Evolutionary conservation across 176 grass and related monocot genomes (phyloP), one percentile per base, ranked within the genome.

Genomic region (Typha latifolia): DNA sequence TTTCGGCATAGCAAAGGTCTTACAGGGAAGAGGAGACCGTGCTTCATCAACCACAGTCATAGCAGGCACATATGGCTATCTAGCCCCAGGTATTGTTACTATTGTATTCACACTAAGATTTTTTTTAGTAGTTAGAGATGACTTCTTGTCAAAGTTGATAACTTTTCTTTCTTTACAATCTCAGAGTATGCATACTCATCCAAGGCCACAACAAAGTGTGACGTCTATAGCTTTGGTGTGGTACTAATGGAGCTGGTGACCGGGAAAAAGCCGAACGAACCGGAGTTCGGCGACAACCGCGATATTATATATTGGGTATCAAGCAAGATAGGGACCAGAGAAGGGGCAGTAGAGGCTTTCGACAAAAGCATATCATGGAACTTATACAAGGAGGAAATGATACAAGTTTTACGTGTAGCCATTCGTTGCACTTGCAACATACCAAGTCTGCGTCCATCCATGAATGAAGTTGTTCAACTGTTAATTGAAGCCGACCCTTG

Each of bases 401-500:
- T 87, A 49, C 89, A 87, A 56, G 78, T 83, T 47, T 63, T 99
- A 12, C 86, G 89, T 20, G 65, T 99, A 8, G 89, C 89, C 15
- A 72, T 93, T 24, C 80, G 89, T 0, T 99, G 94, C 81, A 90
- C 94, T 8, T 93, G 79, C 85, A 92, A 81, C 81, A 77, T 78
- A 68, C 85, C 94, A 0, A 8, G 48, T 0, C 67, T 87, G 1
- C 94, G 94, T 23, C 94, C 89, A 3, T 70, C 89, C 73, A 99
- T 99, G 94, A 90, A 85, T 76, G 94, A 99, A 68, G 94, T 99
- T 32, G 81, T 99, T 2, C 94, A 90, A 82, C 85, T 93, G 74
- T 83, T 99, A 43, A 79, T 80, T 12, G 94, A 93, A 65, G 81
- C 71, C 0, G 81, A 75, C 0, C 89, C 84, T 4, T 76, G 32